Conservation (phyloP, 768 basidiomycete species). For the Crassisporium funariophilum region DNA sequence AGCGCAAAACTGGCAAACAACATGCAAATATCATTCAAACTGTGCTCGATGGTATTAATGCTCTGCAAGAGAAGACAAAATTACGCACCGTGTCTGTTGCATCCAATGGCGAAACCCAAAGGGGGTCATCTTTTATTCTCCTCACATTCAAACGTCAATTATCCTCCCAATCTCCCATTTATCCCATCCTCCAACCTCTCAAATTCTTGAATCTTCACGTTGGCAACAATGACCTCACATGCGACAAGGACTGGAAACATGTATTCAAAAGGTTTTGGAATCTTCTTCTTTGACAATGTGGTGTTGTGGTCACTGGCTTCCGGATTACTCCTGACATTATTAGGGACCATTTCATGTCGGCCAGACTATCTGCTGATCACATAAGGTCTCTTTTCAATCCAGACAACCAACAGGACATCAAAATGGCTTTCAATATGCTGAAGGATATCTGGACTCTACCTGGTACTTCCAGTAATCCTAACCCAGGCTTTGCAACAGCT, state of each 20-base stretch:
- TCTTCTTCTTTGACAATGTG: constrained; percentile 24
- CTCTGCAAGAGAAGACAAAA: not conserved
- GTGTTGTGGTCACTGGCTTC: constrained; percentile 21
- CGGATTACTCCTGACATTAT: constrained; percentile 24
- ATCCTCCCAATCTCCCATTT: constrained; percentile 23
- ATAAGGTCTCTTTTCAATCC: constrained; percentile 22
- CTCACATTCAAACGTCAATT: constrained; percentile 10
- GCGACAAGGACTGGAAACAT: constrained; percentile 35
- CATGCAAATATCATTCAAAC: constrained; percentile 8
- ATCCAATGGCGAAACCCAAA: constrained; percentile 17
- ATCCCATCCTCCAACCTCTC: constrained; percentile 16
- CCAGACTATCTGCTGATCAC: constrained; percentile 18
- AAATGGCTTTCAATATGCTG: constrained; percentile 23
- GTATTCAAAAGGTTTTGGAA: constrained; percentile 27
- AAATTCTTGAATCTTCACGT: constrained; percentile 25
- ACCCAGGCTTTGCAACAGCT: constrained; percentile 11
- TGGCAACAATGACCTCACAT: constrained; percentile 31
- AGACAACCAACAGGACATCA: constrained; percentile 26
- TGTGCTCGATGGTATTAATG: constrained; percentile 4
- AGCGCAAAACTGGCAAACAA: constrained; percentile 17
- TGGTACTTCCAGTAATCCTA: not conserved
- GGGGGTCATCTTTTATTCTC: constrained; percentile 11
- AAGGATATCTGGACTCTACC: constrained; percentile 24
- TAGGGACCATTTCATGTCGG: constrained; percentile 14
- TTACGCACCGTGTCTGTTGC: constrained; percentile 12